These are phyloP conservation scores for Acmispon strigosus DNA, from an alignment of 306 rosid genomes.

Conservation along the genomic window DNA sequence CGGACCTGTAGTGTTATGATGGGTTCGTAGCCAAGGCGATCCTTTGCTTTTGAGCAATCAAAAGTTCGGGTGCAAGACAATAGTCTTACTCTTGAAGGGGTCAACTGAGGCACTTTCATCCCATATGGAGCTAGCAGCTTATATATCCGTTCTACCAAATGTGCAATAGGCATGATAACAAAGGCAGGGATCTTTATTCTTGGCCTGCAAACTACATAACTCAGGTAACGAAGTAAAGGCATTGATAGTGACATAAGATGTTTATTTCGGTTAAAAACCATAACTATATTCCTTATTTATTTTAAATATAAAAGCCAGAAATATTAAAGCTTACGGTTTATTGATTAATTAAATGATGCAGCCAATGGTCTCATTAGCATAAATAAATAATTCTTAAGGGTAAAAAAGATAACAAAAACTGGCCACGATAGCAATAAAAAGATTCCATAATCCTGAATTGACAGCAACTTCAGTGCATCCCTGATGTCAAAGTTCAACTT, in stretches of 20 bases:
- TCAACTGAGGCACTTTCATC: slow-evolving; percentile 94
- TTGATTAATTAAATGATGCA: neutral
- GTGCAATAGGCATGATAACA: slow-evolving; percentile 86
- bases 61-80: slow-evolving; percentile 80
- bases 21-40: slow-evolving; percentile 72
- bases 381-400: neutral
- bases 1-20: slow-evolving; percentile 73
- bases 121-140: slow-evolving; percentile 91
- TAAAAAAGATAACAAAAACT: neutral
- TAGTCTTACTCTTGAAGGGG: slow-evolving; percentile 93
- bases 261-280: neutral
- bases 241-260: neutral
- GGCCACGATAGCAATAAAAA: neutral
- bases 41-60: slow-evolving; percentile 82
- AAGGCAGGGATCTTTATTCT: slow-evolving; percentile 72
- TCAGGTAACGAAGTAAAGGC: slow-evolving; percentile 27
- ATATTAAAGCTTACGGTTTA: neutral
- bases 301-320: neutral
- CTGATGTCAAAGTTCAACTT: neutral
- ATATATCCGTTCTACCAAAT: slow-evolving; percentile 66
- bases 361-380: neutral
- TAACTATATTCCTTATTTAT: neutral
- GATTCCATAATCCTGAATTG: neutral
- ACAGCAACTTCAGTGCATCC: slow-evolving; percentile 13
- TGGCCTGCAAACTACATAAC: slow-evolving; percentile 69